Conservation (phyloP, 352 stramenopile genomes). For the Globisporangium viniferum region DNA sequence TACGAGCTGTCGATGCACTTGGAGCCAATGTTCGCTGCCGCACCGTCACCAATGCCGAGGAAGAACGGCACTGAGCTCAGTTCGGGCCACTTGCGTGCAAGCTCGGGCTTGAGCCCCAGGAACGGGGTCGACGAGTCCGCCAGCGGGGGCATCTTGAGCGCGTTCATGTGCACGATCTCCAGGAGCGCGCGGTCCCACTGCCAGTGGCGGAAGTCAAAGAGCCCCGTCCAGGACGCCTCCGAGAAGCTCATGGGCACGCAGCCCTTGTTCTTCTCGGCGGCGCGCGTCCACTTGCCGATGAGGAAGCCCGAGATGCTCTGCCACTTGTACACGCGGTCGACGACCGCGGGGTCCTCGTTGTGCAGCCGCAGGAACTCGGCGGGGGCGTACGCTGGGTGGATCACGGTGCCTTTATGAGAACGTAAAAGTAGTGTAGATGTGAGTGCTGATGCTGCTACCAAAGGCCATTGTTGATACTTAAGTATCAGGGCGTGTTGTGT, state of each 20-base stretch:
- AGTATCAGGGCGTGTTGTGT: background rate
- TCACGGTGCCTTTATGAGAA: conserved; percentile 43
- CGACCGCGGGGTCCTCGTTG: conserved; percentile 32
- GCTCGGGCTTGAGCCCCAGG: conserved; percentile 42
- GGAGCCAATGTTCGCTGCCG: conserved; percentile 93
- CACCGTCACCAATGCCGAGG: conserved; percentile 91
- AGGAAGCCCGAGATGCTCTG: conserved; percentile 89
- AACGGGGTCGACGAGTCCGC: conserved; percentile 70
- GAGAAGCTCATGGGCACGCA: conserved; percentile 89
- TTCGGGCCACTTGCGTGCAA: conserved; percentile 76
- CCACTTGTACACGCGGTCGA: conserved; percentile 75
- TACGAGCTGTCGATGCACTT: conserved; percentile 86
- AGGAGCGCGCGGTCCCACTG: conserved; percentile 85
- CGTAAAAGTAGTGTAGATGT: background rate
- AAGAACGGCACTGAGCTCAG: conserved; percentile 71
- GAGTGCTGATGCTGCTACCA: background rate
- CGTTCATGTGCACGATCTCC: conserved; percentile 68
- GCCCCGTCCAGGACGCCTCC: conserved; percentile 93
- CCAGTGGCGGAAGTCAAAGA: conserved; percentile 87
- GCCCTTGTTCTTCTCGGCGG: conserved; percentile 18
- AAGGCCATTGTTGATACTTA: background rate
- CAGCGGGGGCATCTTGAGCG: conserved; percentile 62
- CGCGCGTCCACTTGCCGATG: conserved; percentile 82
- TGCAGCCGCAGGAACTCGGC: conserved; percentile 87
- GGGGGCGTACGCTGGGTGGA: conserved; percentile 89